Evolutionary conservation across 345 rosid species (phyloP).

Genomic region (Melaleuca quinquenervia): DNA sequence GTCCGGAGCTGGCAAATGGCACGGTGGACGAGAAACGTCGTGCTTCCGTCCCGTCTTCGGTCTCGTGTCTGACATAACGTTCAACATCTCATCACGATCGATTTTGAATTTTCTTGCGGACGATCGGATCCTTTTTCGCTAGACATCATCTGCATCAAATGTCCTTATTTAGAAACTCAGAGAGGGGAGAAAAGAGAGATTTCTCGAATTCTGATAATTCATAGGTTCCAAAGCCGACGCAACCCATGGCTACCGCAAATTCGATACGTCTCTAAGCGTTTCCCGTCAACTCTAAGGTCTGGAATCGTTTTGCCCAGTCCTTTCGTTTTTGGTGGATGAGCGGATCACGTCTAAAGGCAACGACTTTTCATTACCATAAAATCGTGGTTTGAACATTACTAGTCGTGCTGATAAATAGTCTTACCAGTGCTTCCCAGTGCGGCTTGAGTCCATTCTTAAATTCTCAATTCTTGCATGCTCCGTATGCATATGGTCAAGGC

Average conservation of each 20-base stretch:
- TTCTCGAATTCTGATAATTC: not conserved
- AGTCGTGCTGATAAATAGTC: not conserved
- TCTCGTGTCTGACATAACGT: not conserved
- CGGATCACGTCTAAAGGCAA: not conserved
- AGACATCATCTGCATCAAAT: too few relatives aligned
- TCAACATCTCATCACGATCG: not conserved
- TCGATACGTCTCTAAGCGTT: not conserved
- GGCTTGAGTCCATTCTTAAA: not conserved
- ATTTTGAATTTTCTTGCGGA: too few relatives aligned
- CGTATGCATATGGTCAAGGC: not conserved
- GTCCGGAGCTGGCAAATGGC: not conserved
- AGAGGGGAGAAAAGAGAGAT: not conserved
- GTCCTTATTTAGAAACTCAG: too few relatives aligned
- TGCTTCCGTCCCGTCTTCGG: not conserved
- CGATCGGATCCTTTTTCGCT: too few relatives aligned
- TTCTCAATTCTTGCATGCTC: not conserved
- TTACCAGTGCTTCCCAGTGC: not conserved
- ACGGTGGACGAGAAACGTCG: not conserved
- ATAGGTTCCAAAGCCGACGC: not conserved
- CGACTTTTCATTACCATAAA: not conserved
- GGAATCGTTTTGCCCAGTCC: not conserved
- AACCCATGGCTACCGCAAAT: not conserved
- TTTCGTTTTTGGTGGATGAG: not conserved
- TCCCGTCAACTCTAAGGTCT: not conserved
- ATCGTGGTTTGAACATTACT: not conserved